Conservation (phyloP, 768 basidiomycete species). For the Lactarius indigo region DNA sequence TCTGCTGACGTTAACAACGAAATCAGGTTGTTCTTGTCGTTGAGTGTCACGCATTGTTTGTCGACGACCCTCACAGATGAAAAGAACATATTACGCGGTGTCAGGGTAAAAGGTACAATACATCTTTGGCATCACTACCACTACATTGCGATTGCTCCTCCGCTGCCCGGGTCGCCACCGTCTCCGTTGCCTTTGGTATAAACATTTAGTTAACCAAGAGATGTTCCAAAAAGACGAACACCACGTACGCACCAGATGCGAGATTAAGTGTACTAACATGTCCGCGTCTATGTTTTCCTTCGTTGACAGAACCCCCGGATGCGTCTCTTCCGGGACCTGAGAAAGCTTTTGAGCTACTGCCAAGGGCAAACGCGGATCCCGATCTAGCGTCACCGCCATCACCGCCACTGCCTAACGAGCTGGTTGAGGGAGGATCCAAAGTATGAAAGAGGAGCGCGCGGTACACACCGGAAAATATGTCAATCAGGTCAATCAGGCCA, state of each 20-base stretch:
- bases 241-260: constrained; percentile 30
- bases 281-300: background rate
- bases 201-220: background rate
- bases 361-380: constrained; percentile 28
- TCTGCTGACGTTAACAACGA: constrained; percentile 19
- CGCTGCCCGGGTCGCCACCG: constrained; percentile 18
- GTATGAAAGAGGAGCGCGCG: background rate
- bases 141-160: constrained; percentile 11
- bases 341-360: constrained; percentile 28
- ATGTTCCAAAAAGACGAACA: background rate
- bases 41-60: background rate
- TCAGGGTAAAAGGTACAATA: background rate
- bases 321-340: constrained; percentile 32
- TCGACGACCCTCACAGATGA: background rate
- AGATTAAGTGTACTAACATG: constrained; percentile 28
- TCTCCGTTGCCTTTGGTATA: constrained; percentile 15
- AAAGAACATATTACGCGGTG: background rate
- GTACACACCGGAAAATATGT: constrained; percentile 18
- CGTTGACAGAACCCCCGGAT: constrained; percentile 30
- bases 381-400: constrained; percentile 30
- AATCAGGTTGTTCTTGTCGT: constrained; percentile 4
- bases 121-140: background rate
- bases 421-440: background rate
- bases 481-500: constrained; percentile 17
- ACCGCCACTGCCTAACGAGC: constrained; percentile 16